Conservation (phyloP, 805 yeast species). For the Candida awuae region DNA sequence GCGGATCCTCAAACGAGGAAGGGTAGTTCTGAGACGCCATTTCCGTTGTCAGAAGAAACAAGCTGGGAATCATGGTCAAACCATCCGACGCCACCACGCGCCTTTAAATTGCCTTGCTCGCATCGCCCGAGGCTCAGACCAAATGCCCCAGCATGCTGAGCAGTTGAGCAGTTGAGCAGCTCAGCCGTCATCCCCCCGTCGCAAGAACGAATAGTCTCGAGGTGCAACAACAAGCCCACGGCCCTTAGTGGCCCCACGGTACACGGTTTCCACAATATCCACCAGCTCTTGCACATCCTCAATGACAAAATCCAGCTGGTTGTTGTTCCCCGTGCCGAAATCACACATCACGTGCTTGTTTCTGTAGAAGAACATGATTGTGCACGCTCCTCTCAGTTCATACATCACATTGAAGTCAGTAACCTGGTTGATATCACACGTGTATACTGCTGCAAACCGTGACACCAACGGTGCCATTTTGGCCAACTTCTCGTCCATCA, state of each 20-base stretch:
- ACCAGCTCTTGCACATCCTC: conserved; percentile 82
- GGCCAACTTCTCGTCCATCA: conserved; percentile 81
- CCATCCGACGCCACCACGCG: too few relatives aligned
- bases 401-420: conserved; percentile 89
- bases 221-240: conserved; percentile 88
- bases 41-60: background rate
- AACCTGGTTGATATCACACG: conserved; percentile 83
- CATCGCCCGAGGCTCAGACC: too few relatives aligned
- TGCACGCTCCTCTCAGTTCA: conserved; percentile 82
- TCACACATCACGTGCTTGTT: conserved; percentile 98
- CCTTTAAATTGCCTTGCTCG: too few relatives aligned
- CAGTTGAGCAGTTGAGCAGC: background rate
- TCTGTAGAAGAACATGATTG: conserved; percentile 87
- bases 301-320: conserved; percentile 76
- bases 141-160: too few relatives aligned
- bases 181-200: conserved; percentile 3
- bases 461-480: conserved; percentile 74
- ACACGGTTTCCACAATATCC: conserved; percentile 83
- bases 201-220: conserved; percentile 39
- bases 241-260: conserved; percentile 87
- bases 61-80: too few relatives aligned
- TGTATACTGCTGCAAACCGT: conserved; percentile 80
- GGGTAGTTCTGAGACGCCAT: conserved; percentile 38
- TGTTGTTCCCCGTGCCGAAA: conserved; percentile 96
- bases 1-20: conserved; percentile 41